Evolutionary conservation across 1,284 basidiomycete species (phyloP).

Genomic region (Austroboletus niveus): DNA sequence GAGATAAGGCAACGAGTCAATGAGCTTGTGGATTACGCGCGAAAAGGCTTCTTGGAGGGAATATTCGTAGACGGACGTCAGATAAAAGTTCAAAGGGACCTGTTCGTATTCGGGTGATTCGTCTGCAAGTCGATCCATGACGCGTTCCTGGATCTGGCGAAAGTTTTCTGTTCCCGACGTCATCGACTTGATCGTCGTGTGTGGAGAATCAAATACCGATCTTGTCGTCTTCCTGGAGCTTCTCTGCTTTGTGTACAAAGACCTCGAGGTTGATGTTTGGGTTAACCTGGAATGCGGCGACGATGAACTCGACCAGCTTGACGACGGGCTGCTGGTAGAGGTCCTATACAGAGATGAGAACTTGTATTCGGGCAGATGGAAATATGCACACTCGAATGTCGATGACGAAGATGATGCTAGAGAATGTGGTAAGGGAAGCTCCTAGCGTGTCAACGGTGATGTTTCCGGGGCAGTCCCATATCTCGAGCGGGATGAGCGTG

Average conservation of each 20-base stretch:
- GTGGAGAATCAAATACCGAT: constrained; percentile 54
- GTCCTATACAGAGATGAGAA: constrained; percentile 42
- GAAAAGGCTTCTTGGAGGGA: constrained; percentile 88
- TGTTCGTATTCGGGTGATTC: constrained; percentile 67
- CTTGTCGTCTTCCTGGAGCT: constrained; percentile 89
- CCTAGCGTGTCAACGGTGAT: constrained; percentile 75
- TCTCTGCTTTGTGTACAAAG: constrained; percentile 96
- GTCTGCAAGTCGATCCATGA: constrained; percentile 81
- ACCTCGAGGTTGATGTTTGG: constrained; percentile 84
- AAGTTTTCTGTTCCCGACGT: constrained; percentile 67
- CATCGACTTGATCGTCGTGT: neutral
- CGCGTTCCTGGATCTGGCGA: constrained; percentile 80
- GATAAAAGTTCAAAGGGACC: constrained; percentile 75
- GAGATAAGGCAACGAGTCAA: constrained; percentile 67
- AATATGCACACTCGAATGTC: constrained; percentile 78
- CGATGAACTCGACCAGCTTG: constrained; percentile 76
- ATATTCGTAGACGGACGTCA: constrained; percentile 90
- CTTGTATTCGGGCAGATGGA: neutral
- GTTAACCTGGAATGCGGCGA: constrained; percentile 73
- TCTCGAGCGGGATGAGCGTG: constrained; percentile 87
- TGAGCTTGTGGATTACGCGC: constrained; percentile 71
- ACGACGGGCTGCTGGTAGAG: constrained; percentile 75
- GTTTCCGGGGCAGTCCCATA: constrained; percentile 94
- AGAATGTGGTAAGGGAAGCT: constrained; percentile 69
- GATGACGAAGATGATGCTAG: constrained; percentile 91